phyloP scores from a whole-genome alignment of 202 grass and related monocot species.

The Zoysia matrella region DNA sequence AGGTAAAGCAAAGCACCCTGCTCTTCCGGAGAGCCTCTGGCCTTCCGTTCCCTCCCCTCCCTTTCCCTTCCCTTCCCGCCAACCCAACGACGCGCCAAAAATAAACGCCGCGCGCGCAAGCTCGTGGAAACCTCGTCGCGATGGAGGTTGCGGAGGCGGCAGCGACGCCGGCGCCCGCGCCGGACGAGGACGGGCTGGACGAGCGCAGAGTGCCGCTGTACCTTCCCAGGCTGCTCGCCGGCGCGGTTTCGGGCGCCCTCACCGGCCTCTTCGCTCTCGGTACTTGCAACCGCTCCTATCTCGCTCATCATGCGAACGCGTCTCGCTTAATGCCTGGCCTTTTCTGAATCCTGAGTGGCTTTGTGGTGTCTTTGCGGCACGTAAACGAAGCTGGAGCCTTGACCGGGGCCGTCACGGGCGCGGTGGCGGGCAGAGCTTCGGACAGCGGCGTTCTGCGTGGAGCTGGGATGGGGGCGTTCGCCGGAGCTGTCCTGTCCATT shows the following conservation, averaged over 20 bases:
- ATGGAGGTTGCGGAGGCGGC: slow-evolving; percentile 51
- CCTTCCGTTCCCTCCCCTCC: neutral
- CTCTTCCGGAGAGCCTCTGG: slow-evolving; percentile 34
- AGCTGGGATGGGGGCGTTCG: slow-evolving; percentile 66
- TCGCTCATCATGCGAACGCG: neutral
- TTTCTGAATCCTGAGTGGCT: slow-evolving; percentile 19
- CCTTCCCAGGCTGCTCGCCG: slow-evolving; percentile 65
- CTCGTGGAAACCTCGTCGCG: neutral
- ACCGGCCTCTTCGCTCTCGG: slow-evolving; percentile 74
- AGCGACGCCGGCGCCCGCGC: slow-evolving; percentile 3
- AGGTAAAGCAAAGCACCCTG: neutral
- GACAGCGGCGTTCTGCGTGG: slow-evolving; percentile 66
- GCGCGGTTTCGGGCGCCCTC: slow-evolving; percentile 66
- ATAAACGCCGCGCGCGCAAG: slow-evolving; percentile 36
- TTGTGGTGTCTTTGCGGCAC: slow-evolving; percentile 2
- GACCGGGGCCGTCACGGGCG: slow-evolving; percentile 70
- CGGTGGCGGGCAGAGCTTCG: slow-evolving; percentile 66
- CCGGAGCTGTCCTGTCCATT: slow-evolving; percentile 70
- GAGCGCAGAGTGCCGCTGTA: slow-evolving; percentile 43
- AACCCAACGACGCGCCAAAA: slow-evolving; percentile 34
- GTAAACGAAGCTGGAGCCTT: slow-evolving; percentile 60
- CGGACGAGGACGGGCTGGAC: slow-evolving; percentile 31
- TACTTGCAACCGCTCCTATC: neutral
- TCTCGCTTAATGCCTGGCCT: neutral
- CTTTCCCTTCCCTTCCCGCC: neutral